These are phyloP conservation scores for Rhynchospora breviuscula DNA, from an alignment of 176 grass and related monocot genomes.

Conservation along the genomic window DNA sequence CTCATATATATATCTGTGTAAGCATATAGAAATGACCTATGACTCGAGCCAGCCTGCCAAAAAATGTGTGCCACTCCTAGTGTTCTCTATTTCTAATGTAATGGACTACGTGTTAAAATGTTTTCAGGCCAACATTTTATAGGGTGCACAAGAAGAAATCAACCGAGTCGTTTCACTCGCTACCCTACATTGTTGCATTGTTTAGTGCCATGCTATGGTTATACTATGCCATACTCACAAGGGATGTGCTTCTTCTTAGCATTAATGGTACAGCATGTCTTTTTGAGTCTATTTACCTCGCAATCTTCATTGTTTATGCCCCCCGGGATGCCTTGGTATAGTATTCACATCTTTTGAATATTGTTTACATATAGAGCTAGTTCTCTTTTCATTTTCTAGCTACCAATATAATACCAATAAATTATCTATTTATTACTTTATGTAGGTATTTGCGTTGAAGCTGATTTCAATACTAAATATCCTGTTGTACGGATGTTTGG, in stretches of 20 bases:
- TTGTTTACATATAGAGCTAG: not conserved
- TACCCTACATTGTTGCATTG: slow-evolving; percentile 66
- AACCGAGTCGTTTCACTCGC: slow-evolving; percentile 74
- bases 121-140: slow-evolving; percentile 63
- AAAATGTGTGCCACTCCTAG: not conserved
- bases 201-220: slow-evolving; percentile 89
- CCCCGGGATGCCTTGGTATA: slow-evolving; percentile 42
- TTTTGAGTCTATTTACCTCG: slow-evolving; percentile 51
- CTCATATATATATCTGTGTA: not conserved
- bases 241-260: slow-evolving; percentile 57
- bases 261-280: slow-evolving; percentile 54
- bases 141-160: slow-evolving; percentile 85
- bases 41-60: not conserved
- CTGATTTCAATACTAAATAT: slow-evolving; percentile 47
- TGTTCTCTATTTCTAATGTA: not conserved
- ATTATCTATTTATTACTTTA: not conserved
- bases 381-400: not conserved
- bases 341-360: not conserved
- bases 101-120: not conserved
- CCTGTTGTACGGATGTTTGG: slow-evolving; percentile 39
- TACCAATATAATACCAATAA: not conserved
- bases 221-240: slow-evolving; percentile 63
- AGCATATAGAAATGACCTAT: no score
- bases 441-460: slow-evolving; percentile 49
- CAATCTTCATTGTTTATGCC: slow-evolving; percentile 63